These are phyloP conservation scores for Mycena kentingensis DNA, from an alignment of 768 basidiomycete genomes.

Conservation along the genomic window DNA sequence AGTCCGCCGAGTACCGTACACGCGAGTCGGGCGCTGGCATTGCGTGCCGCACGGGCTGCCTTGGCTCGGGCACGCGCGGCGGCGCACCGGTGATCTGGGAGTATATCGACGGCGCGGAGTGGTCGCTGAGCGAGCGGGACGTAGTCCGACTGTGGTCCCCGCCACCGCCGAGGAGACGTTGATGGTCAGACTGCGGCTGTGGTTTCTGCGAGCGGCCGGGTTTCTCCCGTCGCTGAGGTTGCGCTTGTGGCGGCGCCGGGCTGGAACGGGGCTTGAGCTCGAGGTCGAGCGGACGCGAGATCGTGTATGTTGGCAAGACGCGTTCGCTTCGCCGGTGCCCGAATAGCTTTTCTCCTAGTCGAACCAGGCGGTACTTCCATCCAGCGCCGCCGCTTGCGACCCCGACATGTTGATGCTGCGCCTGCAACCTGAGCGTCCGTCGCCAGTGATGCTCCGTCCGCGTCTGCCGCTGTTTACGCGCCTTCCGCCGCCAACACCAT, in stretches of 20 bases:
- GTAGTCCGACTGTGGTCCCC: constrained; percentile 13
- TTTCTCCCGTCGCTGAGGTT: constrained; percentile 1
- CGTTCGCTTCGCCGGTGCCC: constrained; percentile 35
- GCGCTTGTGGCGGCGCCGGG: neutral
- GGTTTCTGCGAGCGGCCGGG: constrained; percentile 22
- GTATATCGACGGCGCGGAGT: constrained; percentile 53
- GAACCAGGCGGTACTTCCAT: constrained; percentile 48
- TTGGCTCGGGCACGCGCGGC: constrained; percentile 57
- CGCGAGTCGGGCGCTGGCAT: constrained; percentile 33
- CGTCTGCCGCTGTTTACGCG: constrained; percentile 52
- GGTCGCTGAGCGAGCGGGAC: constrained; percentile 27
- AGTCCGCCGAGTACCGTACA: no score
- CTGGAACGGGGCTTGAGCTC: constrained; percentile 37
- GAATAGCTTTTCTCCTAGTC: constrained; percentile 49
- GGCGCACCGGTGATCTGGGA: constrained; percentile 61
- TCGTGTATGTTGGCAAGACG: constrained; percentile 14
- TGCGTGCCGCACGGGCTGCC: constrained; percentile 45
- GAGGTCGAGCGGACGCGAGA: constrained; percentile 30
- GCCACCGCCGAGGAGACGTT: constrained; percentile 23
- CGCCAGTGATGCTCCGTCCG: constrained; percentile 44
- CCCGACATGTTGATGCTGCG: constrained; percentile 42
- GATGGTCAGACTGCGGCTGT: constrained; percentile 29
- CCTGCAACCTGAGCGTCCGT: constrained; percentile 49
- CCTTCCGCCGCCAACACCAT: constrained; percentile 71
- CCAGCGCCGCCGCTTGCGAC: constrained; percentile 31